phyloP scores from a whole-genome alignment of 768 basidiomycete species.

The Macrolepiota albuminosa region DNA sequence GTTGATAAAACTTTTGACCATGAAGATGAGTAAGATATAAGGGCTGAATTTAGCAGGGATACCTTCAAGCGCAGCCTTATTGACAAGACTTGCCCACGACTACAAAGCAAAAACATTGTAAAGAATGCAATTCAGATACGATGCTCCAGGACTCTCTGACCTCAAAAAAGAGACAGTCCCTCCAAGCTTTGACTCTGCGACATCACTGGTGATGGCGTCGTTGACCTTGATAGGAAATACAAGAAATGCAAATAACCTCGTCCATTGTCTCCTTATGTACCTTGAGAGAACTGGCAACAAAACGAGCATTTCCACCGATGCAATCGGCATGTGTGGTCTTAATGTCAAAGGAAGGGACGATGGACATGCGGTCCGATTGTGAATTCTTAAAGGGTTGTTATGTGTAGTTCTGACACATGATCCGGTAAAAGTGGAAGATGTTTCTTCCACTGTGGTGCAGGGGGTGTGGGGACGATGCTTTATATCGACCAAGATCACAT shows the following conservation, averaged over 20 bases:
- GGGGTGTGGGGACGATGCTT: conserved; percentile 42
- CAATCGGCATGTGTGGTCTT: conserved; percentile 51
- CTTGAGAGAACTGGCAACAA: conserved; percentile 35
- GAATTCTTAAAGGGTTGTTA: conserved; percentile 79
- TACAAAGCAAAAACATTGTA: conserved; percentile 21
- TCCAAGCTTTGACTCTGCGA: conserved; percentile 28
- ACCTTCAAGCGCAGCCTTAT: conserved; percentile 75
- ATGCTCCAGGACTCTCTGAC: conserved; percentile 45
- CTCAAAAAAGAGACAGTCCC: conserved; percentile 24
- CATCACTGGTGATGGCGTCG: conserved; percentile 59
- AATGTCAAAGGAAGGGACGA: conserved; percentile 39
- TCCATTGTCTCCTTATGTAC: conserved; percentile 22
- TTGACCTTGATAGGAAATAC: conserved; percentile 36
- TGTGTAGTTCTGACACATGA: conserved; percentile 33
- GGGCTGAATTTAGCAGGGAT: conserved; percentile 47
- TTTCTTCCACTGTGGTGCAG: conserved; percentile 40
- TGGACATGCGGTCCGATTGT: conserved; percentile 49
- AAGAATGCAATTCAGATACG: neutral
- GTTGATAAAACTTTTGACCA: neutral
- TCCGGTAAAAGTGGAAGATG: conserved; percentile 42
- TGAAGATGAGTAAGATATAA: conserved; percentile 49
- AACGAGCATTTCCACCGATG: conserved; percentile 50
- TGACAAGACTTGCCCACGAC: conserved; percentile 93
- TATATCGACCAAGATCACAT: conserved; percentile 23
- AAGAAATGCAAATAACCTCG: conserved; percentile 58